Evolutionary conservation across 345 rosid species (phyloP), one percentile per base, ranked within the genome.

Genomic region (Kandelia obovata): DNA sequence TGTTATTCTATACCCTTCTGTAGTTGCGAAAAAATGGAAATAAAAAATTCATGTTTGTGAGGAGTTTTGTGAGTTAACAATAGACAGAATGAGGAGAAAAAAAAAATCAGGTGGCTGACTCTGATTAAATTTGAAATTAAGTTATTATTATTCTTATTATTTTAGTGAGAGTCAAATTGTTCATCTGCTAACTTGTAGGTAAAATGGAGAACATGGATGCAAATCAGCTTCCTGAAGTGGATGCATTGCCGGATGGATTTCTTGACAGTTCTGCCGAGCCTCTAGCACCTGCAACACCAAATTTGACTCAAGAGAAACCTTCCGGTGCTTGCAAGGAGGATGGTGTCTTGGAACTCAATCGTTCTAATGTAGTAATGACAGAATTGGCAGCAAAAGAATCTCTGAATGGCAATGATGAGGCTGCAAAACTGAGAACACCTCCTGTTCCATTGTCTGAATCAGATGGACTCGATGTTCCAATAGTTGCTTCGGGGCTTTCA

Each of bases 241-340:
- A 89, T 78, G 77, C 96, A 34, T 77, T 94, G 80, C 98, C 98
- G 6, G 97, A 89, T 78, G 98, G 98, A 63, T 91, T 91, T 78
- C 92, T 94, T 39, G 97, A 89, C 31, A 81, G 89, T 75, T 75
- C 95, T 49, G 35, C 80, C 1, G 94, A 91, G 20, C 74, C 84
- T 56, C 32, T 73, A 69, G 81, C 86, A 66, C 91, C 88, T 34
- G 72, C 69, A 28, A 86, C 87, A 57, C 87, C 85, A 21, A 75
- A 67, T 61, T 58, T 67, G 6, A 83, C 80, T 23, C 82, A 85
- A 39, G 83, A 83, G 79, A 84, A 85, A 62, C 76, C 79, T 1
- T 66, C 10, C 64, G 46, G 66, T 51, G 76, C 77, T 35, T 57
- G 68, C 73, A 70, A 81, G 66, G 79, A 75, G 65, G 79, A 75